Percentiles rank a stretch among this genome's conserved stretches.
Evolutionary conservation across 306 rosid species (phyloP).

Genomic region (Begonia peltatifolia): DNA sequence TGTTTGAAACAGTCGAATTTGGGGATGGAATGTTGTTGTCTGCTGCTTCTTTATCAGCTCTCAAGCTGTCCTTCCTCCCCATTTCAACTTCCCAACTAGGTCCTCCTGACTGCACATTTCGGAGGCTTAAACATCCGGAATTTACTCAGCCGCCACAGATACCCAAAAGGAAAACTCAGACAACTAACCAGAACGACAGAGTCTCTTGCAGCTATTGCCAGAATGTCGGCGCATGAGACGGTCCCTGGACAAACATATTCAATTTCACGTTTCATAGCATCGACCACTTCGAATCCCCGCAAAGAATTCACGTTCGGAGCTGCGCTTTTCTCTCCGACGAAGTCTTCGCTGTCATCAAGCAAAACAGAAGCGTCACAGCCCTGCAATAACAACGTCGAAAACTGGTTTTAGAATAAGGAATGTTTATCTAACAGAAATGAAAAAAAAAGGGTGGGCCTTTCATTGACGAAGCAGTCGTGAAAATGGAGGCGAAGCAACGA

Average conservation of each 20-base stretch:
- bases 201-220: conserved; percentile 72
- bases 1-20: conserved; percentile 50
- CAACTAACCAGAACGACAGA: conserved; percentile 53
- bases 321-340: conserved; percentile 80
- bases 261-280: conserved; percentile 53
- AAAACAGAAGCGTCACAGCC: conserved; percentile 84
- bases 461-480: conserved; percentile 89
- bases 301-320: conserved; percentile 64
- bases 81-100: conserved; percentile 65
- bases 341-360: conserved; percentile 44
- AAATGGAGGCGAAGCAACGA: conserved; percentile 80
- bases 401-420: no score
- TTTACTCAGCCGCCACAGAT: not conserved
- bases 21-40: conserved; percentile 66
- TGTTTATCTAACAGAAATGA: not conserved
- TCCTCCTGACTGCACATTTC: conserved; percentile 54
- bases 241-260: conserved; percentile 60
- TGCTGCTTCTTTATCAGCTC: conserved; percentile 51
- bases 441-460: conserved; percentile 15
- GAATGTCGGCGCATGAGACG: conserved; percentile 81
- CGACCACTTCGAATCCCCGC: conserved; percentile 76
- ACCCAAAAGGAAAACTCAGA: no score
- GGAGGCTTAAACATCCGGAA: not conserved
- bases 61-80: conserved; percentile 67
- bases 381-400: conserved; percentile 16